Evolutionary conservation across 2,329 filamentous ascomycete genomes (phyloP), one percentile per base, ranked within the genome.

Genomic region (Ophiocordyceps polyrhachis-furcata): DNA sequence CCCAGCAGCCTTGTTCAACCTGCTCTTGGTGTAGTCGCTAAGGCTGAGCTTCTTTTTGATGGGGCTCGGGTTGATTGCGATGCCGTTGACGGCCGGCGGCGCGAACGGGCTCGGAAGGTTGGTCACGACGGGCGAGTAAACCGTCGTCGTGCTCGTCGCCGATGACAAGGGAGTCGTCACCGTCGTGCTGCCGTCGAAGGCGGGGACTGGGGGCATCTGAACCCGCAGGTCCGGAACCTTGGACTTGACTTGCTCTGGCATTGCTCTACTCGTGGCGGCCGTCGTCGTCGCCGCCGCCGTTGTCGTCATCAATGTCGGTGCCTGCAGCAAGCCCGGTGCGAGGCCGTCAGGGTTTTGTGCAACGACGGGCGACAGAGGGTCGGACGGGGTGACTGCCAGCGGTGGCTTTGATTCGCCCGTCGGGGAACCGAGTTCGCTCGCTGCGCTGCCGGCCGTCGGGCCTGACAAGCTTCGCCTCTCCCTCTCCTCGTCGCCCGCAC

Each of bases 41-140:
- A 81, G 57, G 49, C 74, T 80, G 35, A 81, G 61, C 57, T 80
- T 81, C 65, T 81, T 81, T 60, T 79, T 79, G 29, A 76, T 63
- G 2, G 77, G 76, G 49, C 74, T 79, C 3, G 74, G 73, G 20
- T 68, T 65, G 11, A 65, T 65, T 6, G 56, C 57, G 9, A 63
- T 51, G 14, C 69, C 66, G 46, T 70, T 73, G 31, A 65, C 53
- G 0, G 60, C 52, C 0, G 64, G 49, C 7, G 63, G 54, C 4
- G 60, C 53, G 44, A 75, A 70, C 0, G 70, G 62, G 42, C 60
- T 68, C 1, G 65, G 50, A 29, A 66, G 53, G 44, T 56, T 62
- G 23, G 53, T 52, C 4, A 61, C 51, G 2, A 72, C 68, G 0
- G 75, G 72, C 0, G 75, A 76, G 44, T 73, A 69, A 1, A 61